These are phyloP conservation scores for Cyphellophora europaea DNA, from an alignment of 2,329 filamentous ascomycete species.

Conservation along the genomic window DNA sequence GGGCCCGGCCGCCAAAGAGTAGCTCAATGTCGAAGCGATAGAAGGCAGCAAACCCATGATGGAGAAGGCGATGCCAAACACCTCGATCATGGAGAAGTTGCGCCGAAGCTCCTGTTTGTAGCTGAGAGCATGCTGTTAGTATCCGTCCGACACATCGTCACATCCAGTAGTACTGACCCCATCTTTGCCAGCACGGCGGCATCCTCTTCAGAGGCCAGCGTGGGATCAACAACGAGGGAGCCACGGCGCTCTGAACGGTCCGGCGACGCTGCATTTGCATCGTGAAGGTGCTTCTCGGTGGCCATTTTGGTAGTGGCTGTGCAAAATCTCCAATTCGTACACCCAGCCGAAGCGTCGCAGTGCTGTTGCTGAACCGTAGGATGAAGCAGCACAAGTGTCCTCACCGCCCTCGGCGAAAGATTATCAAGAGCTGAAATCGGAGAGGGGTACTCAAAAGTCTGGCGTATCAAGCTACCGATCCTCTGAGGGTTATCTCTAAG, in stretches of 20 bases:
- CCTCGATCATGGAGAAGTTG: slow-evolving; percentile 53
- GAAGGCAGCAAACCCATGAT: slow-evolving; percentile 55
- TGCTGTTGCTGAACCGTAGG: too few species aligned
- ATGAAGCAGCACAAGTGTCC: too few species aligned
- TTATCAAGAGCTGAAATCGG: too few species aligned
- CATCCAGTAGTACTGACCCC: slow-evolving; percentile 9
- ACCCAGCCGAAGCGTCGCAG: too few species aligned
- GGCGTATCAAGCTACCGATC: too few species aligned
- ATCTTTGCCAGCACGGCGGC: slow-evolving; percentile 29
- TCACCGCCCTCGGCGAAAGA: too few species aligned
- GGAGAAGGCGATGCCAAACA: slow-evolving; percentile 51
- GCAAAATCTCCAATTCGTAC: too few species aligned
- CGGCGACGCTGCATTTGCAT: background rate
- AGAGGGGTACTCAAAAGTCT: too few species aligned
- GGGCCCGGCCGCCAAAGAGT: slow-evolving; percentile 50
- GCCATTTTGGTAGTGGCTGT: too few species aligned
- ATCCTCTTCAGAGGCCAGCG: slow-evolving; percentile 25
- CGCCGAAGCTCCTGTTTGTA: slow-evolving; percentile 54
- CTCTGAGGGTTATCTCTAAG: too few species aligned
- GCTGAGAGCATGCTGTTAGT: slow-evolving; percentile 15
- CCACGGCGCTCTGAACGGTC: slow-evolving; percentile 5
- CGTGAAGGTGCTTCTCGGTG: background rate
- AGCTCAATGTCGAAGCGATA: slow-evolving; percentile 50
- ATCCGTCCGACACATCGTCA: background rate
- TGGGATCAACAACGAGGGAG: slow-evolving; percentile 11